phyloP scores from a whole-genome alignment of 163 green algal genomes.

The Scenedesmus sp. region DNA sequence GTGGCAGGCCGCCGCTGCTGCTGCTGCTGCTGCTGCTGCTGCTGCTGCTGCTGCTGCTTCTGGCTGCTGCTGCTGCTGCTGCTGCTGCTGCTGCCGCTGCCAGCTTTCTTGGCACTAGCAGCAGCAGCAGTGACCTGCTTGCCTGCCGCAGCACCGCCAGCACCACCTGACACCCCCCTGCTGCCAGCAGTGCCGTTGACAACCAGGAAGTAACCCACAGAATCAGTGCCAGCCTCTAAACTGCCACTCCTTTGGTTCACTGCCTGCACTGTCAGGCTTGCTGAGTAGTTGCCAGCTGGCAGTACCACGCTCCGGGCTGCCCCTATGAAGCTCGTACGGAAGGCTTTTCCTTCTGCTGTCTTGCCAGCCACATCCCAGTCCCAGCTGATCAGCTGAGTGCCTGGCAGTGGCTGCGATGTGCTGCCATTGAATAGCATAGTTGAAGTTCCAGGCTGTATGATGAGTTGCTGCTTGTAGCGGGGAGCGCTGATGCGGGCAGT shows the following conservation, averaged over 20 bases:
- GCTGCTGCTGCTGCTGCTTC: background rate
- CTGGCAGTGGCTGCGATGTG: background rate
- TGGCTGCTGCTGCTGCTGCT: background rate
- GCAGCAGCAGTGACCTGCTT: too few species aligned
- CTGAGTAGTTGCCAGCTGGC: conserved; percentile 2
- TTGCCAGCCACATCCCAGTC: conserved; percentile 1
- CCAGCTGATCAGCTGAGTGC: background rate
- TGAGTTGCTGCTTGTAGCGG: background rate
- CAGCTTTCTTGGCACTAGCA: background rate
- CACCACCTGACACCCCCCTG: background rate
- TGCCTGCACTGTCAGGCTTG: conserved; percentile 13
- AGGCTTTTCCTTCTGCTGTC: background rate
- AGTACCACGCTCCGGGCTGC: background rate
- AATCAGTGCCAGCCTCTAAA: background rate
- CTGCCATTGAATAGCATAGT: background rate
- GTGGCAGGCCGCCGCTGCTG: background rate
- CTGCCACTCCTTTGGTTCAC: background rate
- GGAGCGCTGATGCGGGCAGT: background rate
- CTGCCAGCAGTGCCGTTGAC: background rate
- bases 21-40: background rate
- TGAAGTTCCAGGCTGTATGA: background rate
- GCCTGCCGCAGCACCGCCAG: background rate
- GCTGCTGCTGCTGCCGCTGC: conserved; percentile 7
- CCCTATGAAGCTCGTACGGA: background rate
- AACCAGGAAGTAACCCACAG: background rate